phyloP scores from a whole-genome alignment of 495 filamentous ascomycete species.

The Talaromyces proteolyticus region DNA sequence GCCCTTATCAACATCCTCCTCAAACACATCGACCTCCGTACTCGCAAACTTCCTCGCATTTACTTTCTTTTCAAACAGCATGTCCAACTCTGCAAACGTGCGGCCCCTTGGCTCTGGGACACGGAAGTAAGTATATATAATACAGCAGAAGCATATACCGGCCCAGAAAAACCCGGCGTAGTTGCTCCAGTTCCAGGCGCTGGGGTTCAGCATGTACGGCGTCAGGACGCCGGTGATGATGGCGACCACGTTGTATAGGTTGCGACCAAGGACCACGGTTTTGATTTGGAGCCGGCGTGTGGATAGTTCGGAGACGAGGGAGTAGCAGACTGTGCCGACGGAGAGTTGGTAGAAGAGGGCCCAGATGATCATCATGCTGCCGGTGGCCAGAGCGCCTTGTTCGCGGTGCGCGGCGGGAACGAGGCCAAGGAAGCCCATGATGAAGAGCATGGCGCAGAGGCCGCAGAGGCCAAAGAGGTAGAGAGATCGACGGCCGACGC shows the following conservation, averaged over 20 bases:
- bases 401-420: constrained; percentile 46
- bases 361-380: constrained; percentile 67
- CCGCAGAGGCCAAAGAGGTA: constrained; percentile 64
- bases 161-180: constrained; percentile 83
- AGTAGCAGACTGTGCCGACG: constrained; percentile 75
- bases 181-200: constrained; percentile 69
- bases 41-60: constrained; percentile 63
- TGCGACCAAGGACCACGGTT: constrained; percentile 66
- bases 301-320: constrained; percentile 68
- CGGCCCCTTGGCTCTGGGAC: constrained; percentile 67
- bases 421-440: constrained; percentile 70
- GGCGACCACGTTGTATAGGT: constrained; percentile 65
- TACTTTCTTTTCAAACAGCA: constrained; percentile 61
- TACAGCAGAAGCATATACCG: constrained; percentile 64
- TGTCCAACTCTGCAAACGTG: constrained; percentile 67
- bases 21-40: constrained; percentile 63
- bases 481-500: constrained; percentile 64
- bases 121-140: constrained; percentile 70
- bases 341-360: constrained; percentile 69
- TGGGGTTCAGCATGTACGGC: constrained; percentile 71
- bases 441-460: constrained; percentile 59
- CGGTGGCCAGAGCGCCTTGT: constrained; percentile 58
- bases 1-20: constrained; percentile 46
- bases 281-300: constrained; percentile 72
- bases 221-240: constrained; percentile 67